Base-by-base conservation (phyloP, 306 rosid species). In the Ziziphus jujuba region DNA sequence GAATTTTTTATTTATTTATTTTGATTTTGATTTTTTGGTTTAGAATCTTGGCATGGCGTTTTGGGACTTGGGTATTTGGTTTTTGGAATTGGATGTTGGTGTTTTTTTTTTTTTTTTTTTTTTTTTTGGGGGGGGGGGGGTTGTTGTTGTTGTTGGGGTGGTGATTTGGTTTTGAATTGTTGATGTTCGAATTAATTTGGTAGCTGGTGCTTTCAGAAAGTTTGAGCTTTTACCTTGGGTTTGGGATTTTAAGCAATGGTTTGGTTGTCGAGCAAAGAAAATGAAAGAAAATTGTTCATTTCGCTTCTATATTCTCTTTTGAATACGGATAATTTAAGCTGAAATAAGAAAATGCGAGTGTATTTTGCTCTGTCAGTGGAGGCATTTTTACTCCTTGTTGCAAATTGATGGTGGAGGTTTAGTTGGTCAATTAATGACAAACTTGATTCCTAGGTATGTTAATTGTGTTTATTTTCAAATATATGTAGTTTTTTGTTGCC, bases 11-110 rank as follows among this genome's bases (percentile, higher is more conserved):
- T 34, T 2, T 60, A 28, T 1, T 33, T 31, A 19, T 51, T 1
- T 21, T 21, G 6, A 5, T 40, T 57, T 21, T 28, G 12, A 16
- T 24, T 12, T 59, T 73, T 68, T 57, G 35, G 35, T 63, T 75
- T 77, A 73, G 84, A 77, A 77, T 84, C 81, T 72, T 25, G 45
- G 64, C 21, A 36, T 76, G 75, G 28, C 33, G 66, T 40, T 68
- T 23, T 74, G 65, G 19, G 75, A 36, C 38, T 28, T 56, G 77
- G 59, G 56, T 34, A 21, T 43, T 5, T 20, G 19, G 19, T 67
- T 61, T 54, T 13, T 17, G 12, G 48, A n/a, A n/a, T n/a, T n/a
- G n/a, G n/a, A n/a, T n/a, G n/a, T n/a, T n/a, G n/a, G n/a, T n/a
- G 24, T 61, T 44, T 25, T 40, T 31, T n/a, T 44, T 63, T 28